Evolutionary conservation across 2,329 filamentous ascomycete genomes (phyloP), one percentile per base, ranked within the genome.

Genomic region (Xylaria sp.): DNA sequence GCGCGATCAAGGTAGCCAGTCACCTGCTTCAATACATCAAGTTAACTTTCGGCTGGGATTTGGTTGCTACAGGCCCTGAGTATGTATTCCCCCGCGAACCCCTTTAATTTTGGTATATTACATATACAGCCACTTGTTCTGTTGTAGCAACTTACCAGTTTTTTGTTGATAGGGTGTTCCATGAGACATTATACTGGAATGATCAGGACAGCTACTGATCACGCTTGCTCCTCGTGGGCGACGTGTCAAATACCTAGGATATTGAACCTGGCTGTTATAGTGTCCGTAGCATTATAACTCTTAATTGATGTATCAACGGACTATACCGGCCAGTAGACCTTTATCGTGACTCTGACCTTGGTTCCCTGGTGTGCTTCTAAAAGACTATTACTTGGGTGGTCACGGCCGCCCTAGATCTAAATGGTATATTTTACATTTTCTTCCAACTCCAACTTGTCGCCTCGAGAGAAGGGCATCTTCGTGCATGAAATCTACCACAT

Each of bases 1-100:
- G 88, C 0, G 85, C 88, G 63, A 81, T 89, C 74, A 90, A 90
- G 76, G 77, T 90, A 7, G 87, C 87, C 2, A 88, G 85, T 73
- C 86, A 89, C 72, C 73, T 89, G 58, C 83, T 85, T 70, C 85
- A 88, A 77, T 90, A 84, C 76, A 85, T 88, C 53, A 84, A 83
- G 65, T 71, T 87, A 63, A 84, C 81, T 53, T 85, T 89, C 73
- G 84, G 83, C 1, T 90, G 87, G 87, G 82, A 85, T 17, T 76
- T 89, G 36, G 81, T 83, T 54, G 83, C 85, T 20, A 86, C 82
- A 1, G 87, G 87, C 1, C 83, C 85, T 6, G 86, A 89, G 81
- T 82, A 76, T 64, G 83, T 86, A 31, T 36, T 11, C 54, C 13
- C 28, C 6, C 17, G 13, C 15, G 0, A n/a, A 10, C 33, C 49